Evolutionary conservation across 495 filamentous ascomycete genomes (phyloP), one percentile per base, ranked within the genome.

Genomic region (Xylona heveae): DNA sequence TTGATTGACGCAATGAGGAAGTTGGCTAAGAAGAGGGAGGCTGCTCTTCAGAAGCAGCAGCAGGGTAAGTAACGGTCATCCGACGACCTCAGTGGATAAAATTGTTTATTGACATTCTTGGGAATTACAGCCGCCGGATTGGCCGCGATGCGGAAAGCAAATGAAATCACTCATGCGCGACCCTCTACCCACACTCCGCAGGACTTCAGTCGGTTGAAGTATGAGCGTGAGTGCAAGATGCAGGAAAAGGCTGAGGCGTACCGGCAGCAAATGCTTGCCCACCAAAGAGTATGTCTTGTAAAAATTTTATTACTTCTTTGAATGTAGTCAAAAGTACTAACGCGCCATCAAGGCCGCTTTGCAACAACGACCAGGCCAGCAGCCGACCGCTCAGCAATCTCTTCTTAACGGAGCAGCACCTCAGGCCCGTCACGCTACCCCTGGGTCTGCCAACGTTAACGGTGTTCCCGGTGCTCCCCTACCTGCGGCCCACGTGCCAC

Each of bases 1-100:
- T 58, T 95, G 33, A 71, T 95, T 49, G 88, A 95, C 53, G 76
- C 74, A 3, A 92, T 95, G 78, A 70, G 83, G 25, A 97, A 95
- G 49, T 48, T 90, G 38, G 85, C 85, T 5, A 90, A 92, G 56
- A 94, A 91, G 57, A 64, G 82, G 24, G 88, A 97, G 56, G 74
- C 73, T 4, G 63, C 66, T 24, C 51, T 68, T 16, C 80, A 85
- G 46, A 95, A 95, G 54, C 77, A 85, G 40, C 74, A 82, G 46
- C 78, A 90, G 46, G 66, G 67, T 71, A 55, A 52, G 54, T 34
- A n/a, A 10, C 19, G 6, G n/a, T n/a, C n/a, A n/a, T n/a, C n/a
- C n/a, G n/a, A n/a, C n/a, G n/a, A n/a, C n/a, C n/a, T n/a, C n/a
- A n/a, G n/a, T n/a, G n/a, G n/a, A n/a, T n/a, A n/a, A n/a, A n/a